A percentile compares a stretch with the other conserved stretches of the same genome.
Conservation (phyloP, 805 yeast species). For the Saccharomycopsis oosterbeekiorum region DNA sequence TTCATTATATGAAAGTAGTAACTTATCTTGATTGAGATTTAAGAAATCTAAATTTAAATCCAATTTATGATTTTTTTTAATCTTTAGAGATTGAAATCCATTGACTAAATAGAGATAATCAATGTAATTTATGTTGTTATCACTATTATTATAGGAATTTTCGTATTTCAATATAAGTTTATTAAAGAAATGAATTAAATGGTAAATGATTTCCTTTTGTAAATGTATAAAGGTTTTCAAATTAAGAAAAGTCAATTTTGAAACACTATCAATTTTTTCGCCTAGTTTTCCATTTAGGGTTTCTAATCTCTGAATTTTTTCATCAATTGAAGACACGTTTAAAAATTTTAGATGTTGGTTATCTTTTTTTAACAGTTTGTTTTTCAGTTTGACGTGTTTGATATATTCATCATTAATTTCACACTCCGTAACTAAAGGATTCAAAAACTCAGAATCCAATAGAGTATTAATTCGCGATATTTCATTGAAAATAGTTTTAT, state of each 20-base stretch:
- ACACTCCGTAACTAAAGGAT: conserved; percentile 2
- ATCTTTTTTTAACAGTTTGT: background rate
- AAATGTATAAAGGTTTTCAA: conserved; percentile 8
- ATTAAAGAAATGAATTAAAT: conserved; percentile 10
- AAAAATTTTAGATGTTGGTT: conserved; percentile 1
- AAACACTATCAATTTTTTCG: conserved; percentile 2
- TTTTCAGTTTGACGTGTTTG: no score
- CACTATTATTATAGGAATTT: background rate
- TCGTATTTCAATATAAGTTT: conserved; percentile 7
- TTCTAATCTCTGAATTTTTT: conserved; percentile 1
- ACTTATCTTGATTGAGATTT: background rate
- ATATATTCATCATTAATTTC: conserved; percentile 3
- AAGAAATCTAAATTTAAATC: background rate
- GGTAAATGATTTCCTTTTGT: conserved; percentile 7
- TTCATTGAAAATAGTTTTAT: conserved; percentile 9
- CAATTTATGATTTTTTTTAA: background rate
- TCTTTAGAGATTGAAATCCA: background rate
- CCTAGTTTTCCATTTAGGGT: conserved; percentile 4
- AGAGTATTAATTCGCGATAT: conserved; percentile 2
- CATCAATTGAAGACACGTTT: conserved; percentile 7
- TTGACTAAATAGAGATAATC: conserved; percentile 10
- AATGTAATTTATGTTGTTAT: conserved; percentile 2
- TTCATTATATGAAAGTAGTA: conserved; percentile 14
- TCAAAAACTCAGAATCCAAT: conserved; percentile 4
- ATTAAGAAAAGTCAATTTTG: conserved; percentile 9